phyloP scores from a whole-genome alignment of 2,329 filamentous ascomycete species.

The Harringtonia aguacate region DNA sequence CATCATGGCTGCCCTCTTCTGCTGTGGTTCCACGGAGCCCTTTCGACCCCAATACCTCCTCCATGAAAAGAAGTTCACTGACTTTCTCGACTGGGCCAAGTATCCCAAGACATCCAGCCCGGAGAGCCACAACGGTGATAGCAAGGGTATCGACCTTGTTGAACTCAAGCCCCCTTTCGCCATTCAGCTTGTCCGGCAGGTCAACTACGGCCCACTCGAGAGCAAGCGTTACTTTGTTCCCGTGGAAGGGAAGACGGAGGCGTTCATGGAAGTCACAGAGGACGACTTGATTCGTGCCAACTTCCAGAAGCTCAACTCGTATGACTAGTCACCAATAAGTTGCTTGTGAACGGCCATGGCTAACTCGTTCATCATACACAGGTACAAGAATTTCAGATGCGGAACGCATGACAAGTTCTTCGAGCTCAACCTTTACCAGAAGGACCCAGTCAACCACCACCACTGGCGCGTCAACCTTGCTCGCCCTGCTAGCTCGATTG shows the following conservation, averaged over 20 bases:
- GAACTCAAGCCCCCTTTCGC: slow-evolving; percentile 13
- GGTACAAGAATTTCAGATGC: slow-evolving; percentile 37
- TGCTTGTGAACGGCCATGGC: too few relatives aligned
- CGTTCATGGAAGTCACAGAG: slow-evolving; percentile 25
- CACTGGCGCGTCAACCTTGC: slow-evolving; percentile 33
- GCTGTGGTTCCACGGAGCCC: slow-evolving; percentile 13
- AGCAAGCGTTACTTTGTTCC: slow-evolving; percentile 30
- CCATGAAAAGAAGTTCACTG: slow-evolving; percentile 17
- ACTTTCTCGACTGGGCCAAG: slow-evolving; percentile 20
- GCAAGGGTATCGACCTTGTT: slow-evolving; percentile 3
- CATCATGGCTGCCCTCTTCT: slow-evolving; percentile 12
- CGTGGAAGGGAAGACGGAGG: slow-evolving; percentile 1
- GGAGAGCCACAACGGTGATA: too few relatives aligned
- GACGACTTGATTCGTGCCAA: slow-evolving; percentile 27
- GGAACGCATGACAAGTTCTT: slow-evolving; percentile 32
- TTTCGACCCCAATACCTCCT: slow-evolving; percentile 15
- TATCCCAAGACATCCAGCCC: too few relatives aligned
- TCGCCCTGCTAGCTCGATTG: slow-evolving; percentile 26
- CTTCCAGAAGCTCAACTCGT: slow-evolving; percentile 33
- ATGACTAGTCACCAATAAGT: slow-evolving; percentile 10
- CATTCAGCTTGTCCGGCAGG: slow-evolving; percentile 31
- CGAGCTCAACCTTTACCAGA: slow-evolving; percentile 37
- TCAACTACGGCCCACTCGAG: slow-evolving; percentile 33
- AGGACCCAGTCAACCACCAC: slow-evolving; percentile 31
- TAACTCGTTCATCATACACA: slow-evolving; percentile 12